Evolutionary conservation across 345 rosid species (phyloP).

Genomic region (Cardamine occulta): DNA sequence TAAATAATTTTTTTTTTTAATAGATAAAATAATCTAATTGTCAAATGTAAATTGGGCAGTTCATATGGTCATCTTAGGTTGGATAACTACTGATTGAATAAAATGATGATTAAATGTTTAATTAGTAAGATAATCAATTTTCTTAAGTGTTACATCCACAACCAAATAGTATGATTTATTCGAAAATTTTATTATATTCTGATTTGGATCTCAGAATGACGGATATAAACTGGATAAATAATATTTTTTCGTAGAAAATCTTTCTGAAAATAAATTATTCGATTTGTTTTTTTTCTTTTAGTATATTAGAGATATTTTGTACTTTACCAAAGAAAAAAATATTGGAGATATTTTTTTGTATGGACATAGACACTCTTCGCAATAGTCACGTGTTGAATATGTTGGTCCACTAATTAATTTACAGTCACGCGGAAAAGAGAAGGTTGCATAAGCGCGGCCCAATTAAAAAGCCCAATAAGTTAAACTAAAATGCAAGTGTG

Average conservation of each 20-base stretch:
- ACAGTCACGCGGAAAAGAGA: background rate
- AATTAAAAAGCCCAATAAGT: background rate
- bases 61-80: background rate
- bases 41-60: background rate
- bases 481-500: background rate
- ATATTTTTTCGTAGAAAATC: conserved; percentile 22
- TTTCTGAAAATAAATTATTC: conserved; percentile 8
- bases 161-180: conserved; percentile 1
- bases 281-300: conserved; percentile 8
- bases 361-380: conserved; percentile 23
- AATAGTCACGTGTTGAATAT: conserved; percentile 33
- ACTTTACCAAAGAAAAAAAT: background rate
- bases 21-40: background rate
- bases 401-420: background rate
- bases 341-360: conserved; percentile 22
- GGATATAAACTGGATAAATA: conserved; percentile 28
- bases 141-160: background rate
- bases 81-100: background rate
- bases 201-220: conserved; percentile 26
- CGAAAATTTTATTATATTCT: conserved; percentile 4
- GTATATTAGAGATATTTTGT: conserved; percentile 17
- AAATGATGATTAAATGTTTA: background rate
- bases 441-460: background rate
- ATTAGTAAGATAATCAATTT: background rate
- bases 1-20: background rate